Conservation (phyloP, 441 rosid species). For the Adansonia madagascariensis region DNA sequence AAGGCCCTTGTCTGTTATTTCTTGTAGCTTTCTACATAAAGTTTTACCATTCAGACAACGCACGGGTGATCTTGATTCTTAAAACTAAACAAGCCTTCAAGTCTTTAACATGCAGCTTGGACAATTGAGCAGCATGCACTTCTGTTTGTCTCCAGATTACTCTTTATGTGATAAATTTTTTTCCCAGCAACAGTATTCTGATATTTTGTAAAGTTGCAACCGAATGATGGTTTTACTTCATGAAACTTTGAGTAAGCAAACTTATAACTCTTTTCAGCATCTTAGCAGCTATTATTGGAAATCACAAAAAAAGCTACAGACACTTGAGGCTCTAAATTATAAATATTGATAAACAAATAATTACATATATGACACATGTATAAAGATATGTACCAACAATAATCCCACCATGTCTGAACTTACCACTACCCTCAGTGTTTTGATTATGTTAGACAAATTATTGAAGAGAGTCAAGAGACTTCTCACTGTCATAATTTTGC, state of each 20-base stretch:
- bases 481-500: background rate
- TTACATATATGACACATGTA: background rate
- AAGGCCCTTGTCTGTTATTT: background rate
- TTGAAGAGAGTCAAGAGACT: background rate
- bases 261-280: conserved; percentile 3
- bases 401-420: background rate
- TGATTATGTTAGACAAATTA: background rate
- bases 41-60: background rate
- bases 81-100: conserved; percentile 9
- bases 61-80: background rate
- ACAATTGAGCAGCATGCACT: background rate
- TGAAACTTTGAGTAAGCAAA: background rate
- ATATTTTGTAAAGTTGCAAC: background rate
- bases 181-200: background rate
- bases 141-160: background rate
- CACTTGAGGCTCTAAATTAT: background rate
- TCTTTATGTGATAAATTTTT: background rate
- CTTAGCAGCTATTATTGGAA: background rate
- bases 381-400: background rate
- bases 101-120: conserved; percentile 12
- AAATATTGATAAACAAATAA: background rate
- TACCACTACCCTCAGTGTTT: background rate
- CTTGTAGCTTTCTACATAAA: background rate
- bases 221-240: background rate
- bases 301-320: background rate